These are phyloP conservation scores for Ascocoryne sarcoides DNA, from an alignment of 2,329 filamentous ascomycete species.

Conservation along the genomic window DNA sequence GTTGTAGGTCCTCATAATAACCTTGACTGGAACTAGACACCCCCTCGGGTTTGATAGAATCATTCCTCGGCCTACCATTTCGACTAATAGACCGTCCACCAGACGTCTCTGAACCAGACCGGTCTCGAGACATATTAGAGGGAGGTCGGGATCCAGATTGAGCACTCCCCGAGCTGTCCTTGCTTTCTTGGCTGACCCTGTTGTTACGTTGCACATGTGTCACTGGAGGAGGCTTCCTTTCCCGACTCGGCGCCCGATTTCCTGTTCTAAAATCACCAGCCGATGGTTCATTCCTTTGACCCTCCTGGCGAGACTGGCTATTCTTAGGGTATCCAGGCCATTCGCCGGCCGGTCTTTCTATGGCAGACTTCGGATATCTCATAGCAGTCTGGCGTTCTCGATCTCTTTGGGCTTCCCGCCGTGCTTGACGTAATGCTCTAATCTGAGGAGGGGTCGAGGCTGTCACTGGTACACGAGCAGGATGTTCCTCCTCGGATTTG, in stretches of 20 bases:
- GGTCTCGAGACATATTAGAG: slow-evolving; percentile 22
- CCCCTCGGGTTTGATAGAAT: slow-evolving; percentile 21
- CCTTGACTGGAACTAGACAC: slow-evolving; percentile 15
- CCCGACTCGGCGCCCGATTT: slow-evolving; percentile 19
- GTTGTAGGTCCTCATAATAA: slow-evolving; percentile 18
- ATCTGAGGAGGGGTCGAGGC: slow-evolving; percentile 16
- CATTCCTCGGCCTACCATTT: slow-evolving; percentile 25
- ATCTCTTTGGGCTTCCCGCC: slow-evolving; percentile 26
- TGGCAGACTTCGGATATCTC: slow-evolving; percentile 16
- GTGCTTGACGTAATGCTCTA: slow-evolving; percentile 25
- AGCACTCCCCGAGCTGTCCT: slow-evolving; percentile 15
- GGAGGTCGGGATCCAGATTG: slow-evolving; percentile 21
- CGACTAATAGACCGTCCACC: slow-evolving; percentile 23
- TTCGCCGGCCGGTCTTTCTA: slow-evolving; percentile 6
- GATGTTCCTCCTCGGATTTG: neutral
- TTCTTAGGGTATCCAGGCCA: slow-evolving; percentile 12
- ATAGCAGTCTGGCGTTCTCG: slow-evolving; percentile 22
- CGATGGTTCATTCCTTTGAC: slow-evolving; percentile 12
- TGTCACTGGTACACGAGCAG: neutral
- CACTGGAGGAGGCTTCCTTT: slow-evolving; percentile 22
- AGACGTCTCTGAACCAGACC: slow-evolving; percentile 23
- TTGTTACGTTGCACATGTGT: slow-evolving; percentile 14
- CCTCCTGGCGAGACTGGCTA: slow-evolving; percentile 10
- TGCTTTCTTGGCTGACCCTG: slow-evolving; percentile 13
- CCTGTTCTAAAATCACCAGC: slow-evolving; percentile 17